These are phyloP conservation scores for Xylaria palmicola DNA, from an alignment of 495 filamentous ascomycete genomes.

Conservation along the genomic window DNA sequence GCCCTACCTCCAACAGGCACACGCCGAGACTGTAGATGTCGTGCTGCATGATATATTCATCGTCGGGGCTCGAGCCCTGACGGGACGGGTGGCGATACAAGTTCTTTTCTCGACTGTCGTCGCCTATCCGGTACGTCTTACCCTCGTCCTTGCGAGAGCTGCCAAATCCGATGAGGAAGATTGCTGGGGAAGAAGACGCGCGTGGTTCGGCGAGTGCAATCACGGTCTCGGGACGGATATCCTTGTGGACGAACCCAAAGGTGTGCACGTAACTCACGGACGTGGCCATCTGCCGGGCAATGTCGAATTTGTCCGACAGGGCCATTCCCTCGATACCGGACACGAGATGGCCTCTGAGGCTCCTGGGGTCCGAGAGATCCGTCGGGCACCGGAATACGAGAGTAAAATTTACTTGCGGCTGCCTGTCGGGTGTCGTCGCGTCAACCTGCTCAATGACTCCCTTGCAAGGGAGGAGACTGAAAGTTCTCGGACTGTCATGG, in stretches of 20 bases:
- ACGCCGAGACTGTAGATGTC: constrained; percentile 66
- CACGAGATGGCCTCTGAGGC: neutral
- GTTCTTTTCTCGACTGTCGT: constrained; percentile 44
- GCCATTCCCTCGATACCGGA: neutral
- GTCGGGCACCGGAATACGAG: neutral
- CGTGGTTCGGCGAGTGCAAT: constrained; percentile 34
- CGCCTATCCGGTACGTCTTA: constrained; percentile 35
- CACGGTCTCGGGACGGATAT: constrained; percentile 52
- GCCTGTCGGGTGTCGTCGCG: neutral
- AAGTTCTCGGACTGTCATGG: constrained; percentile 36
- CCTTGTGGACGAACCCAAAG: constrained; percentile 53
- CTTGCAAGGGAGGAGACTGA: constrained; percentile 51
- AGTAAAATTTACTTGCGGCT: neutral
- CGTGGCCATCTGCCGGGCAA: constrained; percentile 42
- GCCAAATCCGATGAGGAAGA: constrained; percentile 48
- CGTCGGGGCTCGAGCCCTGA: constrained; percentile 40
- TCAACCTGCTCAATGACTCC: constrained; percentile 33
- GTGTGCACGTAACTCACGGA: constrained; percentile 48
- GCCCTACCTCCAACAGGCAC: constrained; percentile 57
- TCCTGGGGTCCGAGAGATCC: neutral
- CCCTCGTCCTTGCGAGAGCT: constrained; percentile 39
- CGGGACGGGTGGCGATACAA: constrained; percentile 57
- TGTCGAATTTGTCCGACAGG: neutral
- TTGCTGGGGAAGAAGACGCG: neutral
- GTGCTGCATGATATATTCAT: constrained; percentile 55